Base-by-base conservation (phyloP, 2,329 filamentous ascomycete genomes). In the Chrysosporium queenslandicum region DNA sequence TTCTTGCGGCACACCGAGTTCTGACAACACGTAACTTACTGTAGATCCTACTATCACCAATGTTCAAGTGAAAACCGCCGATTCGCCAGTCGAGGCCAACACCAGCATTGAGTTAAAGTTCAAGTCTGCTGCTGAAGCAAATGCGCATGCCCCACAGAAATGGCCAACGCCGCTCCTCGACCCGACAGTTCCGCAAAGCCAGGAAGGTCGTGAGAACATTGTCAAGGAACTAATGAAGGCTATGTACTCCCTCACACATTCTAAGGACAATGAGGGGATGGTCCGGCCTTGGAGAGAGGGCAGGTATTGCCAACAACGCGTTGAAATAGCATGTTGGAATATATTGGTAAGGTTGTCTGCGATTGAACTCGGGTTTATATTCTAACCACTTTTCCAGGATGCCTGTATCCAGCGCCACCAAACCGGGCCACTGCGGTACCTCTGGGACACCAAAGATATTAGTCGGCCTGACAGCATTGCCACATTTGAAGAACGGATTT, bases 321-420 rank as follows among this genome's bases (percentile, higher is more conserved):
- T 68, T 30, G 68, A 70, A 50, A 53, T 56, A 4, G 58, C 60
- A 1, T 63, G 61, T 40, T 70, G 68, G 68, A 61, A 63, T 23
- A 46, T 69, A 2, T 36, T 70, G 52, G 64, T 58, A 55, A 32
- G 55, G 2, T 3, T 6, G n/a, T 27, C 47, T 53, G 37, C n/a
- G 37, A 11, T 14, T 41, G 30, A 11, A 14, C 30, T 25, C 25
- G 8, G 4, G 3, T 18, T 12, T 6, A 27, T 21, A 7, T 27
- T 25, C 39, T 45, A 45, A 51, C 39, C 5, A 7, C 9, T 23
- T 32, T 16, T 39, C n/a, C 50, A 64, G 59, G 60, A 65, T 7
- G 46, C 53, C 2, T 60, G 58, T 27, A 62, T 67, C 16, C 27
- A 53, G 14, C 59, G 66, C 14, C 62, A 66, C 18, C 51, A 46